Evolutionary conservation across 2,329 filamentous ascomycete species (phyloP), one percentile per base, ranked within the genome.

Genomic region (Furcasterigmium sp.): DNA sequence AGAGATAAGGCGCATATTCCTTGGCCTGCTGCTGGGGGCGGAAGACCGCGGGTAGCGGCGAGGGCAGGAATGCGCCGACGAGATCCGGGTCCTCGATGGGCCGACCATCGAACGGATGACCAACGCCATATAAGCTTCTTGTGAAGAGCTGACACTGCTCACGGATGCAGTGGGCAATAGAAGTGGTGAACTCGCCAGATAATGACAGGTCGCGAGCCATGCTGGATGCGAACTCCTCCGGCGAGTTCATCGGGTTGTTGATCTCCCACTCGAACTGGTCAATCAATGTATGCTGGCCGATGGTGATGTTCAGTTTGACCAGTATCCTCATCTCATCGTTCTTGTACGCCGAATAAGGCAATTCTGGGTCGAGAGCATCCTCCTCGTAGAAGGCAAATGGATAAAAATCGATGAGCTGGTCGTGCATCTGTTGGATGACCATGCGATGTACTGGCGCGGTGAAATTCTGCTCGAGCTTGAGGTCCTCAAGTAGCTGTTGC

Each of bases 191-290:
- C 63, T 98, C 93, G 50, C 93, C 93, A 1, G 88, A 89, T 15
- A 98, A 76, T 5, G 91, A 91, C 20, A 98, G 75, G 57, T 98
- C 93, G 46, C 82, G 80, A 1, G 91, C 83, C 88, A 97, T 95
- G 59, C 84, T 84, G 48, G 80, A 73, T 20, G 93, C 93, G 62
- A 98, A 98, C 45, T 95, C 89, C 65, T 98, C 93, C 3, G 93
- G 90, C 0, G 87, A 94, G 62, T 98, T 98, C 43, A 85, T 70
- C 0, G 91, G 86, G 61, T 95, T 94, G 65, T 97, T 97, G 60
- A 97, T 90, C 55, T 98, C 93, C 93, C 93, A 98, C 65, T 98
- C 93, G 49, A 98, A 97, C 61, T 97, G 93, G 57, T 98, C 93
- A 28, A 96, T 85, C 20, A 98, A 73, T 0, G 91, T 97, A 58